phyloP scores from a whole-genome alignment of 148 eudicot genomes.

The Vaccinium vitisidaea region DNA sequence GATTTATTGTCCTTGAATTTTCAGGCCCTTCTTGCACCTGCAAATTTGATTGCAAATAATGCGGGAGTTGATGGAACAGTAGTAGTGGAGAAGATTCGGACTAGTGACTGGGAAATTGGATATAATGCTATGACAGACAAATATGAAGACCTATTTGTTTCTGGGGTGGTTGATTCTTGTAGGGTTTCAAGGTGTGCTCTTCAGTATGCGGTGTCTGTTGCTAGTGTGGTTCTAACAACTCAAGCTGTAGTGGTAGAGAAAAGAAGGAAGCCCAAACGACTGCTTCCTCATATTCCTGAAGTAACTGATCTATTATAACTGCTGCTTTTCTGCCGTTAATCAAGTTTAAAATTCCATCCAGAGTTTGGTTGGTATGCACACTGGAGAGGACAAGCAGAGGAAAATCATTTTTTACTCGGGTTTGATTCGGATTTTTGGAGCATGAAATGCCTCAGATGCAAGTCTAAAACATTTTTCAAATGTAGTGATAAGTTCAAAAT shows the following conservation, averaged over 20 bases:
- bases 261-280: slow-evolving; percentile 56
- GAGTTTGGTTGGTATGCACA: not conserved
- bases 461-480: not conserved
- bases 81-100: slow-evolving; percentile 60
- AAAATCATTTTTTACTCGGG: not conserved
- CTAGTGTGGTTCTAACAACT: slow-evolving; percentile 79
- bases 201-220: slow-evolving; percentile 84
- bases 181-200: slow-evolving; percentile 75
- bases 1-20: slow-evolving; percentile 23
- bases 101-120: slow-evolving; percentile 60
- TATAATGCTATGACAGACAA: slow-evolving; percentile 74
- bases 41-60: slow-evolving; percentile 72
- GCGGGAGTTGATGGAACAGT: slow-evolving; percentile 90
- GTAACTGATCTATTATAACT: slow-evolving; percentile 24
- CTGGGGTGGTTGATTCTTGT: slow-evolving; percentile 86
- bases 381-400: not conserved
- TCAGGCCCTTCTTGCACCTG: slow-evolving; percentile 95
- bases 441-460: not conserved
- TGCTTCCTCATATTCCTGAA: slow-evolving; percentile 72
- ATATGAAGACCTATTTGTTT: slow-evolving; percentile 78
- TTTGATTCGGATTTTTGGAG: slow-evolving; percentile 1
- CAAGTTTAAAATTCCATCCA: not conserved
- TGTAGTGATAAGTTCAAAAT: not conserved
- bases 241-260: slow-evolving; percentile 83
- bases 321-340: not conserved